phyloP scores from a whole-genome alignment of 2,329 filamentous ascomycete genomes.

The Aschersonia sp. region DNA sequence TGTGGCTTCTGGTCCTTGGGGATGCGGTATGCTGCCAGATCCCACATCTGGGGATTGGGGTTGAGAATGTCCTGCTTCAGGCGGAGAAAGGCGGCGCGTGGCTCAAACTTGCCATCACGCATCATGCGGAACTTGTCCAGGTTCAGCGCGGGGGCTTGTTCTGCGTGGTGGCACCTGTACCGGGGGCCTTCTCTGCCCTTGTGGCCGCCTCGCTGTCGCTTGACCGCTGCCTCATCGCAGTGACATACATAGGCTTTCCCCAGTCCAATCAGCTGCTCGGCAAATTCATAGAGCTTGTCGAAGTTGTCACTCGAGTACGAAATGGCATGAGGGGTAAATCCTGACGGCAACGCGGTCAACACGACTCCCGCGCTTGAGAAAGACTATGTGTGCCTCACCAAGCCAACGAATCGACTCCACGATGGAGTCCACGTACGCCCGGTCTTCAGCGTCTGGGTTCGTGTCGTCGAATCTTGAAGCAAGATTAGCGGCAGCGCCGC shows the following conservation, averaged over 20 bases:
- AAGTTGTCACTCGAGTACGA: constrained; percentile 85
- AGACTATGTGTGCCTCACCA: too few species aligned
- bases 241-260: constrained; percentile 69
- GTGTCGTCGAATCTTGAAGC: constrained; percentile 68
- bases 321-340: constrained; percentile 30
- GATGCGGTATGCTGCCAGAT: constrained; percentile 80
- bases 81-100: constrained; percentile 67
- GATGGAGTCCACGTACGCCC: constrained; percentile 79
- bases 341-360: not conserved
- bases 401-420: constrained; percentile 72
- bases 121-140: constrained; percentile 75
- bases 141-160: constrained; percentile 59
- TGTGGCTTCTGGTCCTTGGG: constrained; percentile 52
- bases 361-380: too few species aligned
- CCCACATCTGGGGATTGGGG: constrained; percentile 92
- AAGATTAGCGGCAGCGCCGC: not conserved
- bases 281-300: constrained; percentile 65
- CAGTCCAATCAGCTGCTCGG: constrained; percentile 61
- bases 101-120: constrained; percentile 80
- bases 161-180: constrained; percentile 68
- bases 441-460: constrained; percentile 85
- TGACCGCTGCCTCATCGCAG: constrained; percentile 68
- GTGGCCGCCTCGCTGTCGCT: constrained; percentile 72
- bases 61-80: constrained; percentile 84
- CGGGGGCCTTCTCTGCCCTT: constrained; percentile 43